Base-by-base conservation (phyloP, 2,329 filamentous ascomycete species). In the Xylariaceae sp. region DNA sequence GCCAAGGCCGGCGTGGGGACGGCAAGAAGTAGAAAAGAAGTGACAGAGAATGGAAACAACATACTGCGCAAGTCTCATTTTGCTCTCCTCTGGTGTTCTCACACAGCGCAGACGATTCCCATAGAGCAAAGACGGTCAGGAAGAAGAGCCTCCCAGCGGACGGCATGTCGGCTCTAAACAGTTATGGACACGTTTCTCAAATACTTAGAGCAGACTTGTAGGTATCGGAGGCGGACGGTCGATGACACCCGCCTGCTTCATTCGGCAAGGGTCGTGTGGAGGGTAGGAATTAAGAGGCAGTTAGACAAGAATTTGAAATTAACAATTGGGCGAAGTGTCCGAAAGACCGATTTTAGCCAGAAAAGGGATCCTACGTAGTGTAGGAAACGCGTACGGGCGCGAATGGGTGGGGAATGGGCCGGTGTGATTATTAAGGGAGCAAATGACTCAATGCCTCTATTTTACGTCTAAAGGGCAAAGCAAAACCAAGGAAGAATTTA, bases 91-190 rank as follows among this genome's bases (percentile, higher is more conserved):
- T 64, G 54, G 62, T 68, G 52, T 60, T 68, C 60, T 73, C 68
- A 67, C 80, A 83, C 62, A 71, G 72, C 29, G 72, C 75, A 43
- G 75, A 71, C 43, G 74, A 66, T 37, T 73, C 73, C 78, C 76
- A 82, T 55, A 83, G 76, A 57, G 79, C 72, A 69, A 83, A 81
- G 55, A 83, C 67, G 34, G 76, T 76, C 58, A 83, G 74, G 65
- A 76, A 83, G 64, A 83, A 81, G 50, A 80, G 70, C 62, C 75
- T 76, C 61, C 75, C 73, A 40, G 78, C 79, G 62, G 78, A 71
- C 67, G 73, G 79, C 80, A 83, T 83, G 59, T 57, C 64, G 63
- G 56, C 64, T 63, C 49, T 41, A 51, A 61, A 39, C 48, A 41
- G 42, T 48, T 58, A 59, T 54, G 52, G 55, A 57, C 57, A 58